Conservation (phyloP, 73 alveolate genomes). For the Tetrahymena thermophila region DNA sequence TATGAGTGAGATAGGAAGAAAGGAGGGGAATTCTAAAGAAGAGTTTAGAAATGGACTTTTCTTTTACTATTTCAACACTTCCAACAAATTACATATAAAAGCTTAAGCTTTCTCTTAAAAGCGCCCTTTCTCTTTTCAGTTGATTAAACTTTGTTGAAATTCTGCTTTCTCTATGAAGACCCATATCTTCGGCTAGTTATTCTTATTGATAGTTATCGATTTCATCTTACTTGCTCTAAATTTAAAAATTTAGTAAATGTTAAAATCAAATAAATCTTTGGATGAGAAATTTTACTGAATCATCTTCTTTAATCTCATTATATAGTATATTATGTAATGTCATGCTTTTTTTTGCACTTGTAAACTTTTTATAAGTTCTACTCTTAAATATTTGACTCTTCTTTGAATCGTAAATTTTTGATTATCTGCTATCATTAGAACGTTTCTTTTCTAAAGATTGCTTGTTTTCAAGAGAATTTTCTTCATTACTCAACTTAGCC, state of each 20-base stretch:
- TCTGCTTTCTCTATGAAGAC: neutral
- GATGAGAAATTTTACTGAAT: neutral
- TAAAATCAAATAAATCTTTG: neutral
- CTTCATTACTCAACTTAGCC: neutral
- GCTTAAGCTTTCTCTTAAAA: neutral
- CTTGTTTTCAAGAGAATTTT: neutral
- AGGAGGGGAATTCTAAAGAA: conserved; percentile 5
- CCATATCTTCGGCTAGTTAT: neutral
- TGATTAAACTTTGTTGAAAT: neutral
- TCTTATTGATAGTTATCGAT: neutral
- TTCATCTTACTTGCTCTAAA: neutral
- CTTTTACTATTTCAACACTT: conserved; percentile 25
- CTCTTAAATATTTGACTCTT: neutral
- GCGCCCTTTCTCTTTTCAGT: neutral
- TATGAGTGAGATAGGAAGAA: neutral
- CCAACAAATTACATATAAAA: conserved; percentile 12
- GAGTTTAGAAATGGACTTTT: neutral
- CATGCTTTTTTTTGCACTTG: neutral
- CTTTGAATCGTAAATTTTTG: neutral
- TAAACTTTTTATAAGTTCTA: neutral
- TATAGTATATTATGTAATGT: neutral
- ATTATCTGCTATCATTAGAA: neutral
- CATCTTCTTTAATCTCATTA: neutral
- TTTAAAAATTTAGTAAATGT: neutral
- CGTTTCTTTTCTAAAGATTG: neutral